Base-by-base conservation (phyloP, 1,284 basidiomycete genomes). In the Moniliella sp. region DNA sequence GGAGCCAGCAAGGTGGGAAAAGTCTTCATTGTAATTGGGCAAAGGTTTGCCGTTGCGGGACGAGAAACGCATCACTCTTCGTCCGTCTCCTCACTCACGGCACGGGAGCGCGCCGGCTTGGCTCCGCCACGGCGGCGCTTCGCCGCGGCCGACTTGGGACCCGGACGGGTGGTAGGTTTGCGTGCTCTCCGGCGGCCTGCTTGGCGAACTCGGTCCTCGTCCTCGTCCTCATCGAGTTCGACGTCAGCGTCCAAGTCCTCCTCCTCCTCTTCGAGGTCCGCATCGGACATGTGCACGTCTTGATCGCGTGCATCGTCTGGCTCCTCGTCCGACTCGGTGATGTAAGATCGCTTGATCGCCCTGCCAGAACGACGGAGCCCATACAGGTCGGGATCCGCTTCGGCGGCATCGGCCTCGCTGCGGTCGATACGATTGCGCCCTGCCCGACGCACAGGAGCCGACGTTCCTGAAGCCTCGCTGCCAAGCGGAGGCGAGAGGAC, bases 161-260 rank as follows among this genome's bases (percentile, higher is more conserved):
- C 33, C n/a, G 23, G 27, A 17, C 25, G 28, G 5, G 17, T 18
- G 15, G 34, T 37, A 29, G 31, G 35, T 18, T 27, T 40, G 31
- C 31, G 36, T 39, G 17, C 26, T 33, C 3, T 19, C 13, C 26
- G 40, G 38, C 19, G 36, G 35, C 27, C 33, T 34, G 25, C 31
- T 27, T 0, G 32, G 21, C 34, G 33, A 21, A 45, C 37, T 18
- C 42, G 38, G 13, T 45, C 43, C 12, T 64, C 64, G 50, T 78
- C 79, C 34, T 69, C 61, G 74, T 79, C 51, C 68, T 74, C 34
- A 76, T 78, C 76, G 19, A 74, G 68, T 21, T 76, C 80, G 54
- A 84, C 86, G 50, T 86, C 81, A 2, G 39, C 42, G n/a, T n/a
- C n/a, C n/a, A n/a, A n/a, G n/a, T n/a, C n/a, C n/a, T n/a, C n/a